These are phyloP conservation scores for Stramenopiles sp. DNA, from an alignment of 352 stramenopile species.

Conservation along the genomic window DNA sequence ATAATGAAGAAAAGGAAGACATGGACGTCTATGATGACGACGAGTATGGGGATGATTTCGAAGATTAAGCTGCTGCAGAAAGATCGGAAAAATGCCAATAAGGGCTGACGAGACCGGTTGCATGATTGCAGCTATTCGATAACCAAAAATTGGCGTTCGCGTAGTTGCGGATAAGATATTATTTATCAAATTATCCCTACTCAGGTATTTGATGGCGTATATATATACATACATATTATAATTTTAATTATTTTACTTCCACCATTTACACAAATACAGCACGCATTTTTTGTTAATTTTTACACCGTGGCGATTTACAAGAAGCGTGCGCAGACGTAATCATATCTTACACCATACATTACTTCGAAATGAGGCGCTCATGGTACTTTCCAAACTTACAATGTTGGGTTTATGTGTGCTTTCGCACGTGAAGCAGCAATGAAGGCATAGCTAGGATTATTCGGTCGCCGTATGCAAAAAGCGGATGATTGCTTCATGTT, in stretches of 20 bases:
- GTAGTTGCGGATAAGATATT: no score
- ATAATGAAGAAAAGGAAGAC: no score
- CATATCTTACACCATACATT: background rate
- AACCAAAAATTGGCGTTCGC: no score
- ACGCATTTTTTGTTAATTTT: background rate
- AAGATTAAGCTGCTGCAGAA: no score
- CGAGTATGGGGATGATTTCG: no score
- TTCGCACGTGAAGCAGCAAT: background rate
- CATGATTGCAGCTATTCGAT: no score
- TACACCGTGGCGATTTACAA: background rate
- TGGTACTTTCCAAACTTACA: no score
- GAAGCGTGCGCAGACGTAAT: background rate
- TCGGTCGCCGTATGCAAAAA: background rate
- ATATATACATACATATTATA: background rate
- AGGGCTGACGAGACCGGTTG: no score
- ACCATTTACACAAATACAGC: background rate
- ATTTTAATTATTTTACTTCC: background rate
- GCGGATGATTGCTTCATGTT: background rate
- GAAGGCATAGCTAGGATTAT: background rate
- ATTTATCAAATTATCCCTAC: no score
- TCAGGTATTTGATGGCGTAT: background rate
- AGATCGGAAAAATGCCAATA: no score
- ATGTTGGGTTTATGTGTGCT: background rate
- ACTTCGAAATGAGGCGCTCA: no score
- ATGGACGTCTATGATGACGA: no score